Conservation (phyloP, 192 early-diverging fungal species). For the Spinellus fusiger region DNA sequence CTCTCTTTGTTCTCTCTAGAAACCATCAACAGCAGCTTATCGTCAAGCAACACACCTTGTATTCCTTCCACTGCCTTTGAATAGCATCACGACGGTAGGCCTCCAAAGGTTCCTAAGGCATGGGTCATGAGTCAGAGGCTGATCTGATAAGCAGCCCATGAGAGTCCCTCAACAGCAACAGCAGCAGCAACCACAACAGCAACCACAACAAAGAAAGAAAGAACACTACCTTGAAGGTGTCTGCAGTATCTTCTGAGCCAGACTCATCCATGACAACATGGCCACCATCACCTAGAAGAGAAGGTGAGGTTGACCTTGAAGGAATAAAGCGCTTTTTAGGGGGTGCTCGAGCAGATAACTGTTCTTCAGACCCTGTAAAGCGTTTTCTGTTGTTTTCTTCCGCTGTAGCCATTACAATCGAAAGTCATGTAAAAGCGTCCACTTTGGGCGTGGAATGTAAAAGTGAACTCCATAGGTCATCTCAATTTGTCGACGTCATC, state of each 20-base stretch:
- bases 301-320: slow-evolving; percentile 14
- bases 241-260: slow-evolving; percentile 10
- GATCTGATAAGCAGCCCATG: no score
- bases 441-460: neutral
- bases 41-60: slow-evolving; percentile 2
- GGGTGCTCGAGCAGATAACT: slow-evolving; percentile 10
- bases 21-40: no score
- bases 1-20: neutral
- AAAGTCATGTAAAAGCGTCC: neutral
- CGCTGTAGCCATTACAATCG: slow-evolving; percentile 12
- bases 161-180: no score
- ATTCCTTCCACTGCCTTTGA: slow-evolving; percentile 9
- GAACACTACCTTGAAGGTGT: slow-evolving; percentile 18
- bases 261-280: slow-evolving; percentile 2
- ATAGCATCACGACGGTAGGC: slow-evolving; percentile 6
- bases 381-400: slow-evolving; percentile 20
- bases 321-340: slow-evolving; percentile 25
- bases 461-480: neutral
- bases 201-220: neutral
- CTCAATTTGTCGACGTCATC: neutral
- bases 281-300: neutral
- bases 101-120: neutral
- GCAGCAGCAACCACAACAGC: no score
- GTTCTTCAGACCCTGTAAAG: slow-evolving; percentile 12
- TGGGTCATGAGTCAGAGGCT: neutral